Evolutionary conservation across 768 basidiomycete species (phyloP), one percentile per base, ranked within the genome.

Genomic region (Antrodiella citrinella): DNA sequence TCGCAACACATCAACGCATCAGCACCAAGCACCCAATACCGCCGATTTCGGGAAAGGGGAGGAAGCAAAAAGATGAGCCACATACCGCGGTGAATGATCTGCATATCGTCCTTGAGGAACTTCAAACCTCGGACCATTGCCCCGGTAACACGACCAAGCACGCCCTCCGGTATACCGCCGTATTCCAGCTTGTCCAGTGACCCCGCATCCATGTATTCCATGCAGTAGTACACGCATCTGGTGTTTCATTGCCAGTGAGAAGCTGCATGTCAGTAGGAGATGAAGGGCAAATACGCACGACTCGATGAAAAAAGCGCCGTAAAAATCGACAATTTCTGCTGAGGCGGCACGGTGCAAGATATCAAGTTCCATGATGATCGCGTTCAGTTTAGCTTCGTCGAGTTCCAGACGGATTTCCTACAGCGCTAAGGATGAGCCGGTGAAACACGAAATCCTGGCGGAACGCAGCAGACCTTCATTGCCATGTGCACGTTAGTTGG

Each of bases 171-270:
- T 2, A 85, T 72, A 38, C 68, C 67, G 10, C 58, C 67, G 15
- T 63, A 66, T 55, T 75, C 68, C 22, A 98, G 75, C 56, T 85
- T 89, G 65, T 97, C 96, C 44, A 99, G 76, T 38, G 84, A 88
- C n/a, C 94, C 93, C 10, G 93, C 94, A 64, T 99, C 95, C 96
- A 99, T 99, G 69, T 85, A 91, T 72, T 99, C 96, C 94, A 98
- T 98, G 69, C 94, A 98, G 66, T 96, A 97, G 69, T 99, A 97
- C 20, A 99, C 96, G 66, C 95, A 64, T 19, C 62, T 64, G 15
- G 1, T 15, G 7, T 15, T 21, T 25, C 13, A 26, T 20, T 4
- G 26, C 2, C 7, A 43, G 41, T 43, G 15, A 43, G 41, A 7
- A 43, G 7, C 41, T 7, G 9, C n/a, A 15, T 15, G 30, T 35